Conservation (phyloP, 768 basidiomycete species). For the Imleria badia region DNA sequence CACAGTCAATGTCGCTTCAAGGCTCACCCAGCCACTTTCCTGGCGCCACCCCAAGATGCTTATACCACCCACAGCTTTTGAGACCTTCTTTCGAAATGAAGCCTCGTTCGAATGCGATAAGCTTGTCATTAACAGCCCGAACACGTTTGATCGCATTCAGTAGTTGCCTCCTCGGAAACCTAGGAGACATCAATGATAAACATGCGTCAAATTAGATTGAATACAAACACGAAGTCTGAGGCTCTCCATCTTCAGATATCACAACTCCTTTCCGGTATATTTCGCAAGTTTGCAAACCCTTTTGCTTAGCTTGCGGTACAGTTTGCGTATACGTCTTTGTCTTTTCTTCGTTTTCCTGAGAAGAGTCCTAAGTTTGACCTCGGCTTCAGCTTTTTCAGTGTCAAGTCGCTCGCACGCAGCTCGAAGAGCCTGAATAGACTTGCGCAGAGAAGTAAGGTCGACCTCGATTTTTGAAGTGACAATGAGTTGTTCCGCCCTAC, state of each 20-base stretch:
- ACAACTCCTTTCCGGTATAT: slow-evolving; percentile 30
- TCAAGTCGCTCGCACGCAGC: slow-evolving; percentile 55
- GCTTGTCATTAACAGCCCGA: slow-evolving; percentile 61
- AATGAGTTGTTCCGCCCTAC: slow-evolving; percentile 32
- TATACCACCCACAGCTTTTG: slow-evolving; percentile 84
- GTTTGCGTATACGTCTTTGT: slow-evolving; percentile 20
- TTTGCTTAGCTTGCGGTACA: slow-evolving; percentile 6
- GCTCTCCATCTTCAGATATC: slow-evolving; percentile 1
- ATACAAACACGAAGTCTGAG: slow-evolving; percentile 13
- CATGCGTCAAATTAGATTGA: not conserved
- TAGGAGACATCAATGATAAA: slow-evolving; percentile 11
- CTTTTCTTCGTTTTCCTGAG: slow-evolving; percentile 39
- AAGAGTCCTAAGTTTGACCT: slow-evolving; percentile 47
- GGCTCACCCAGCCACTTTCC: slow-evolving; percentile 79
- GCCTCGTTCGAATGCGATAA: slow-evolving; percentile 72
- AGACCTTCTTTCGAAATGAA: slow-evolving; percentile 83
- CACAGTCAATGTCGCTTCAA: not conserved
- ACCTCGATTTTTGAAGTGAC: slow-evolving; percentile 45
- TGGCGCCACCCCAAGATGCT: slow-evolving; percentile 86
- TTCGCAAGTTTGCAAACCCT: slow-evolving; percentile 38
- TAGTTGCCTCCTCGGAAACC: slow-evolving; percentile 35
- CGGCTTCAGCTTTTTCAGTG: slow-evolving; percentile 55
- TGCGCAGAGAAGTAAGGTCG: slow-evolving; percentile 41
- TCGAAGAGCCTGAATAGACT: slow-evolving; percentile 49
- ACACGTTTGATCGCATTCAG: slow-evolving; percentile 61